These are phyloP conservation scores for Candida sanyaensis DNA, from an alignment of 1,139 yeast species.

Conservation along the genomic window DNA sequence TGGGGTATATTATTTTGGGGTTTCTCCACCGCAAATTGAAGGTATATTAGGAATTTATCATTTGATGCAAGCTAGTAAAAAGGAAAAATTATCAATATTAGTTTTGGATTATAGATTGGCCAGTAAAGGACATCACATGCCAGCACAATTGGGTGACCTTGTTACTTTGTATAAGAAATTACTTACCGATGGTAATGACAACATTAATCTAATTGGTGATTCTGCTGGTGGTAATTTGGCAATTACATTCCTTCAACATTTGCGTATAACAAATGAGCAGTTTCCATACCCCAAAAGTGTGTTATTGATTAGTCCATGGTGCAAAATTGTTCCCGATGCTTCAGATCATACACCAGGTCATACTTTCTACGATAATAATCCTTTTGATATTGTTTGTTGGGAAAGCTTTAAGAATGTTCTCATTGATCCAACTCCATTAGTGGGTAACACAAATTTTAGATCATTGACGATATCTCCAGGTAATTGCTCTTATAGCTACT, in stretches of 20 bases:
- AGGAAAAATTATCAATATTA: slow-evolving; percentile 29
- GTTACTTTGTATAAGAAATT: slow-evolving; percentile 31
- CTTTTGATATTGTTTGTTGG: slow-evolving; percentile 32
- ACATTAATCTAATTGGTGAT: slow-evolving; percentile 40
- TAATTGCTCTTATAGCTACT: slow-evolving; percentile 15
- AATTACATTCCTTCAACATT: slow-evolving; percentile 29
- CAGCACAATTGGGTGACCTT: slow-evolving; percentile 38
- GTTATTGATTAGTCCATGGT: slow-evolving; percentile 46
- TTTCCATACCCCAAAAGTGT: slow-evolving; percentile 31
- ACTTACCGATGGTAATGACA: slow-evolving; percentile 25
- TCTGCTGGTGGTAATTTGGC: slow-evolving; percentile 46
- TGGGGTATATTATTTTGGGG: slow-evolving; percentile 43
- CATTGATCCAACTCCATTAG: slow-evolving; percentile 5
- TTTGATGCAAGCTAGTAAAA: slow-evolving; percentile 29
- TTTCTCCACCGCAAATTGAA: slow-evolving; percentile 34
- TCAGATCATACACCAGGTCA: slow-evolving; percentile 24
- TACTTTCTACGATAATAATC: slow-evolving; percentile 36
- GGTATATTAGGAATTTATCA: slow-evolving; percentile 30
- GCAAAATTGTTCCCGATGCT: slow-evolving; percentile 17
- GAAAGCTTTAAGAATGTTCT: slow-evolving; percentile 6
- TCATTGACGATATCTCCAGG: slow-evolving; percentile 19
- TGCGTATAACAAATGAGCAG: slow-evolving; percentile 18
- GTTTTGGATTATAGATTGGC: slow-evolving; percentile 43
- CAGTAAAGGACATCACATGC: slow-evolving; percentile 31
- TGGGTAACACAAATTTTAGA: slow-evolving; percentile 15